Evolutionary conservation across 2,329 filamentous ascomycete genomes (phyloP).

Genomic region (Fusarium sp.): DNA sequence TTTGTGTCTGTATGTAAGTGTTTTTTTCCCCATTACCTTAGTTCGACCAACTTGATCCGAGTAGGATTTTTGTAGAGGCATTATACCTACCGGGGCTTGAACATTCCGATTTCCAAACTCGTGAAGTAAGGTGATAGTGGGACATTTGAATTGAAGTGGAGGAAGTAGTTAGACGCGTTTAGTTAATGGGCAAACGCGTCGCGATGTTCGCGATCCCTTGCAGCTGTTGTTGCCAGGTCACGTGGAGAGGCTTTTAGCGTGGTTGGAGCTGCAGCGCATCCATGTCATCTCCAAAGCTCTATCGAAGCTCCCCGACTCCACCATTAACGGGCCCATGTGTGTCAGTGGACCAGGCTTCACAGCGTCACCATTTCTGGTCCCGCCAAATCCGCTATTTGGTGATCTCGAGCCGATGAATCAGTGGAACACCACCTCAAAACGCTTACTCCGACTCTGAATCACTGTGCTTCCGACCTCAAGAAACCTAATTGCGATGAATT

Average conservation of each 20-base stretch:
- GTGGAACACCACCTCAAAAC: not conserved
- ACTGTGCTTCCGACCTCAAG: not conserved
- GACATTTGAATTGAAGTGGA: constrained; percentile 18
- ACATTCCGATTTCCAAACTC: constrained; percentile 13
- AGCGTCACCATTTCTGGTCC: constrained; percentile 37
- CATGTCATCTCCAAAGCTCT: constrained; percentile 26
- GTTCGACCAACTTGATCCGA: constrained; percentile 47
- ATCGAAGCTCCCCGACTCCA: constrained; percentile 2
- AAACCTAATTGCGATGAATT: constrained; percentile 23
- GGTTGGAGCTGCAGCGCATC: constrained; percentile 10
- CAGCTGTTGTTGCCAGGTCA: constrained; percentile 30
- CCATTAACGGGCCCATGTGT: constrained; percentile 2
- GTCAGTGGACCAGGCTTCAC: constrained; percentile 23
- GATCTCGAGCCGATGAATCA: not conserved
- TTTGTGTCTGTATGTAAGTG: not conserved
- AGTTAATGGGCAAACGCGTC: constrained; percentile 39
- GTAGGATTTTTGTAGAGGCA: constrained; percentile 54
- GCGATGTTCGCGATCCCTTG: constrained; percentile 27
- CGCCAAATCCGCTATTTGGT: constrained; percentile 30
- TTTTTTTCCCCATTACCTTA: constrained; percentile 44
- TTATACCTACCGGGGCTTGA: constrained; percentile 36
- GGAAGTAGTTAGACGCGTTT: constrained; percentile 35
- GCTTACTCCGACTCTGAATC: not conserved
- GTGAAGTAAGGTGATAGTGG: constrained; percentile 27
- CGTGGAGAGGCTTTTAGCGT: constrained; percentile 38